Evolutionary conservation across 2,329 filamentous ascomycete genomes (phyloP).

Genomic region (Orbilia javanica): DNA sequence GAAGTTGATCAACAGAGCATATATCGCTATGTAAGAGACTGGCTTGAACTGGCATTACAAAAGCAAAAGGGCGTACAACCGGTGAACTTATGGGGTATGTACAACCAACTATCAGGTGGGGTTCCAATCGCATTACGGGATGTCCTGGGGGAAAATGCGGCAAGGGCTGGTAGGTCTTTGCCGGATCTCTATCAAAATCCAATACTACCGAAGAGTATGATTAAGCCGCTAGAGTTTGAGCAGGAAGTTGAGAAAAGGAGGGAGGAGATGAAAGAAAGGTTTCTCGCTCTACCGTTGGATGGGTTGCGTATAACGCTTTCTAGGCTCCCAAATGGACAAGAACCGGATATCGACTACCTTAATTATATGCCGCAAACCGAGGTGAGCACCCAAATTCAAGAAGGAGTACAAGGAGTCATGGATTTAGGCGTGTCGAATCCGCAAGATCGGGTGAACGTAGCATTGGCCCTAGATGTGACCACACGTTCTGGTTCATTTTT

Average conservation of each 20-base stretch:
- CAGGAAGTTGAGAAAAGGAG: background rate
- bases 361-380: too few relatives aligned
- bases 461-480: too few relatives aligned
- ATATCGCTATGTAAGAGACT: conserved; percentile 11
- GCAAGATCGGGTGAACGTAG: too few relatives aligned
- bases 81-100: background rate
- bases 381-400: too few relatives aligned
- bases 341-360: too few relatives aligned
- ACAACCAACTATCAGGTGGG: background rate
- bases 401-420: too few relatives aligned
- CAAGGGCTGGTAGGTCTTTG: background rate
- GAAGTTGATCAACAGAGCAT: background rate
- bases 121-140: background rate
- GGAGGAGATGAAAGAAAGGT: background rate
- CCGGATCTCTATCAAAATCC: background rate
- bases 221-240: background rate
- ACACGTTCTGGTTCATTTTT: too few relatives aligned
- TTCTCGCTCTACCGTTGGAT: background rate
- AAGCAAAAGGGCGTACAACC: background rate
- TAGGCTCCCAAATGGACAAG: too few relatives aligned
- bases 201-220: background rate
- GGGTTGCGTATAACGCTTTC: background rate
- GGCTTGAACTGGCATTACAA: background rate
- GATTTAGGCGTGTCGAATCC: too few relatives aligned
- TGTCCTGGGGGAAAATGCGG: background rate